Conservation (phyloP, 345 rosid genomes). For the Gossypium turneri region DNA sequence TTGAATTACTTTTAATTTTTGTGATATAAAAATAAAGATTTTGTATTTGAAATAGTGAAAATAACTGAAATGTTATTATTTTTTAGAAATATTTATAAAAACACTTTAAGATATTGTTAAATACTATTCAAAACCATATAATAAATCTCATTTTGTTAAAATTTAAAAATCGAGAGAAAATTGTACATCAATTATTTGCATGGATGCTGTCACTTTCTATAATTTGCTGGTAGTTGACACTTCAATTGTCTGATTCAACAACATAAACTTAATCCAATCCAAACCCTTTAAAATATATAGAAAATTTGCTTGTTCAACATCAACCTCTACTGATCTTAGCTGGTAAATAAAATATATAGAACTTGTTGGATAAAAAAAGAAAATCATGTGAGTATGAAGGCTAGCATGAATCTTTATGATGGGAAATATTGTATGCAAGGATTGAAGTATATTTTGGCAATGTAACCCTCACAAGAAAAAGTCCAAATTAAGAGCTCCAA, state of each 20-base stretch:
- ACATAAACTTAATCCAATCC: not conserved
- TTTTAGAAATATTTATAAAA: too few relatives aligned
- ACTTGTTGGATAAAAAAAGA: not conserved
- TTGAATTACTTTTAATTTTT: too few relatives aligned
- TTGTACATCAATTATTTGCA: constrained; percentile 4
- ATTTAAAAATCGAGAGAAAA: not conserved
- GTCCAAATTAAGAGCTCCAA: constrained; percentile 22
- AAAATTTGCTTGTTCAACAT: not conserved
- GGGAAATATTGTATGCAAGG: not conserved
- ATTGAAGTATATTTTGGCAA: not conserved
- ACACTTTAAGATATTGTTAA: too few relatives aligned
- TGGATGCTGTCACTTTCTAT: not conserved
- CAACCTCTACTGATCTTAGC: not conserved
- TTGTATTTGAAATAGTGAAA: too few relatives aligned
- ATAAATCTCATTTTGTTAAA: too few relatives aligned
- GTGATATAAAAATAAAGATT: too few relatives aligned
- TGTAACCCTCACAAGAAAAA: constrained; percentile 35
- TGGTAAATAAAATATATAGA: not conserved
- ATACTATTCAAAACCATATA: too few relatives aligned
- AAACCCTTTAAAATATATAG: not conserved
- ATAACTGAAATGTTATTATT: too few relatives aligned
- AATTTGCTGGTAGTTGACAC: not conserved
- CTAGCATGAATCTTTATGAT: not conserved
- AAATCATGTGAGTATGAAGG: not conserved
- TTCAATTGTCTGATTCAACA: not conserved